Conservation (phyloP, 495 filamentous ascomycete species). For the Hypoxylon cercidicola region DNA sequence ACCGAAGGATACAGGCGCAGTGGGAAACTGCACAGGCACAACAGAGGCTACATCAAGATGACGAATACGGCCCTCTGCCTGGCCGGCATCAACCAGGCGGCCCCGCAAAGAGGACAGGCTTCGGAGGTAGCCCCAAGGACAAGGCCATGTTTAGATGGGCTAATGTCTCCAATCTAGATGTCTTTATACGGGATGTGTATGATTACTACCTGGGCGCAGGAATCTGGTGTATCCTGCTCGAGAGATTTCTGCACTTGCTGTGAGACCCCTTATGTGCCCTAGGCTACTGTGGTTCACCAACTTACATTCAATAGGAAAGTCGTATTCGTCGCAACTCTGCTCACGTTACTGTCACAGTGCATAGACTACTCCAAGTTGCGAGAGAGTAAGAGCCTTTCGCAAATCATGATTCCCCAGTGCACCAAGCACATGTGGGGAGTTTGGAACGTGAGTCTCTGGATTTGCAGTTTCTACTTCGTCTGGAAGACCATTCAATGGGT, state of each 20-base stretch:
- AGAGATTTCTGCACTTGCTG: conserved; percentile 76
- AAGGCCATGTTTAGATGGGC: conserved; percentile 96
- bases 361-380: conserved; percentile 82
- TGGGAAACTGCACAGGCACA: conserved; percentile 74
- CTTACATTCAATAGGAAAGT: conserved; percentile 54
- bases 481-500: conserved; percentile 79
- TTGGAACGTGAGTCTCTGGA: conserved; percentile 82
- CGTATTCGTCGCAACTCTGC: conserved; percentile 84
- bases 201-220: conserved; percentile 86
- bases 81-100: conserved; percentile 42
- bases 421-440: conserved; percentile 85
- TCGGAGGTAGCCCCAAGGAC: conserved; percentile 72
- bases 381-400: conserved; percentile 75
- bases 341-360: conserved; percentile 87
- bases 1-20: conserved; percentile 64
- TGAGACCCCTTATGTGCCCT: conserved; percentile 54
- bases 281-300: conserved; percentile 15
- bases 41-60: conserved; percentile 67
- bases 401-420: conserved; percentile 84
- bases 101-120: conserved; percentile 47
- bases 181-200: conserved; percentile 91
- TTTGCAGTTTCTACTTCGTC: conserved; percentile 89
- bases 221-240: conserved; percentile 87
- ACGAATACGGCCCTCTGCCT: conserved; percentile 42
- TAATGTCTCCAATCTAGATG: conserved; percentile 91